A percentile compares a stretch with the other conserved stretches of the same genome.
These are phyloP conservation scores for Vachellia pachyceras DNA, from an alignment of 306 rosid genomes.

Conservation along the genomic window DNA sequence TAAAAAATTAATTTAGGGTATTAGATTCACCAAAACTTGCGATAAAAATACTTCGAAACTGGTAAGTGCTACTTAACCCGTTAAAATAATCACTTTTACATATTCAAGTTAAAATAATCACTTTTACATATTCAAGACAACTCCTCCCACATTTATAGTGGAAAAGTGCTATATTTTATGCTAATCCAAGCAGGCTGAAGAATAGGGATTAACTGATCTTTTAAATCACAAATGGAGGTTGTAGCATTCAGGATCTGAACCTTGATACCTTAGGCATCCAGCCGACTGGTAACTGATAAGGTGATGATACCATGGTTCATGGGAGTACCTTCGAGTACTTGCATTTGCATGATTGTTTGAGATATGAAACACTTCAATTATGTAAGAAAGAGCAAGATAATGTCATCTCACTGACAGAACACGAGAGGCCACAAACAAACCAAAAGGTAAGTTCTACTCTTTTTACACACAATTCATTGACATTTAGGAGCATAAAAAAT, in stretches of 20 bases:
- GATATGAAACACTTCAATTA: neutral
- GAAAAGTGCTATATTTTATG: too few species aligned
- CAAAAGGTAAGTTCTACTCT: neutral
- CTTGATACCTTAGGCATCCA: neutral
- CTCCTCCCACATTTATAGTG: too few species aligned
- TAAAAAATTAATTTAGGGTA: too few species aligned
- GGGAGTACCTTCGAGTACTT: neutral
- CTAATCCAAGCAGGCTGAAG: too few species aligned
- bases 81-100: too few species aligned
- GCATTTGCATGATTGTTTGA: conserved; percentile 6
- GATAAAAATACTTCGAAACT: too few species aligned
- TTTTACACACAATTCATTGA: neutral
- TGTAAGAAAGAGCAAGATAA: neutral
- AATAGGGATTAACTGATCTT: too few species aligned
- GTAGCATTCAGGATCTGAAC: neutral
- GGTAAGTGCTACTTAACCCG: too few species aligned
- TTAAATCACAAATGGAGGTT: too few species aligned
- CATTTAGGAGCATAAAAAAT: conserved; percentile 11
- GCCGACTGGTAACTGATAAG: neutral
- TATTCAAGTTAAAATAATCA: too few species aligned
- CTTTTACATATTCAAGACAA: too few species aligned
- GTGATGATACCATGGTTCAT: neutral
- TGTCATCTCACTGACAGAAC: conserved; percentile 9
- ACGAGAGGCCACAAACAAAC: neutral
- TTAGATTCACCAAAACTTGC: too few species aligned